Evolutionary conservation across 140 eudicot species (phyloP).

Genomic region (Ambrosia hybrid): DNA sequence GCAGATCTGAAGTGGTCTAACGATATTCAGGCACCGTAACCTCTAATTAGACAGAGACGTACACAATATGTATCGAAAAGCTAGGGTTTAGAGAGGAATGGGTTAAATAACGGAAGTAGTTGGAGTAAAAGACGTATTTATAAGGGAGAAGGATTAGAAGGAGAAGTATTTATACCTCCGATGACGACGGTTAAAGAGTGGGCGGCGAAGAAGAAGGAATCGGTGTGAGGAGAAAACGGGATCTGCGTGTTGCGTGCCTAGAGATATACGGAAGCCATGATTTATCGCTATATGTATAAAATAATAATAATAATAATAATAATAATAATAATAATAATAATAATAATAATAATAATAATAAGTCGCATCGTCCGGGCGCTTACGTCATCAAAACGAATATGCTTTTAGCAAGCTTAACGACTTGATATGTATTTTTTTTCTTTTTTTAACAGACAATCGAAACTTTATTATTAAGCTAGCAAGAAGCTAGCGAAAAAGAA

Average conservation of each 20-base stretch:
- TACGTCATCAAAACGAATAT: conserved; percentile 29
- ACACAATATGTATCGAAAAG: background rate
- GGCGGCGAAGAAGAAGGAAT: conserved; percentile 17
- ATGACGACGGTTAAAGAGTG: conserved; percentile 19
- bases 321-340: too few relatives aligned
- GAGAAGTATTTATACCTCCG: conserved; percentile 30
- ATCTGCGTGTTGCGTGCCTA: conserved; percentile 24
- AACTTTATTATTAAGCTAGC: too few relatives aligned
- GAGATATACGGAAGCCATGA: conserved; percentile 25
- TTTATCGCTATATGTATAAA: background rate
- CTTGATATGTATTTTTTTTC: background rate
- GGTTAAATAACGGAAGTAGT: background rate
- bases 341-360: background rate
- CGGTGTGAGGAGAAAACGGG: conserved; percentile 35
- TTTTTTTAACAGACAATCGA: too few relatives aligned
- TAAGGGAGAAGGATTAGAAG: background rate
- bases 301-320: too few relatives aligned
- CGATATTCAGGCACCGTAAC: conserved; percentile 10
- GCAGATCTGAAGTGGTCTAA: conserved; percentile 30
- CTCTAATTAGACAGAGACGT: background rate
- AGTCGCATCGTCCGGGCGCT: conserved; percentile 19
- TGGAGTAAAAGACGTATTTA: background rate
- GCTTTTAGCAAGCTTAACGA: background rate
- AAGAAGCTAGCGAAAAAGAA: too few relatives aligned
- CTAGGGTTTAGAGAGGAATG: conserved; percentile 20